Conservation (phyloP, 495 filamentous ascomycete genomes). For the Aspergillus cavernicola region DNA sequence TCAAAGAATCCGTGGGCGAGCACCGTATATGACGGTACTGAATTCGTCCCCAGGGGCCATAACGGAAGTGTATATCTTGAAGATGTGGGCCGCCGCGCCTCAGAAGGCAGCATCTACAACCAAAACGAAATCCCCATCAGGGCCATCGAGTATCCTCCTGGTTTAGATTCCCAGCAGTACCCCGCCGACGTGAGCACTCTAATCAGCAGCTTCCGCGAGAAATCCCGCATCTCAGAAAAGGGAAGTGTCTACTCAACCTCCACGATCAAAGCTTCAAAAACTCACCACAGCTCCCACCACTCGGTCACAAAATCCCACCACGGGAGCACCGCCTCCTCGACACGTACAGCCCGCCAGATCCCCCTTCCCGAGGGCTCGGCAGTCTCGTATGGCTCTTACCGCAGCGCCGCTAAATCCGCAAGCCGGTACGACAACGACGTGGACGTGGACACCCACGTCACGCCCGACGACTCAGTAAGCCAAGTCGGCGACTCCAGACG, state of each 20-base stretch:
- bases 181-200: constrained; percentile 35
- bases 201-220: constrained; percentile 41
- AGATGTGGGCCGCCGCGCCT: constrained; percentile 34
- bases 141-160: constrained; percentile 42
- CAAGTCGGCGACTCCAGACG: constrained; percentile 28
- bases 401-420: constrained; percentile 26
- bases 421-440: constrained; percentile 24
- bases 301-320: constrained; percentile 14
- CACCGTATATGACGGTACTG: constrained; percentile 42
- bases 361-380: constrained; percentile 29
- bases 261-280: constrained; percentile 42
- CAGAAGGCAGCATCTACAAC: constrained; percentile 36
- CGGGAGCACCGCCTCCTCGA: constrained; percentile 27
- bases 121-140: constrained; percentile 34
- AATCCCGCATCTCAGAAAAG: constrained; percentile 29
- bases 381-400: constrained; percentile 18
- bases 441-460: constrained; percentile 34
- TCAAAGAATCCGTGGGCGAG: constrained; percentile 42
- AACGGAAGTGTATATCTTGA: constrained; percentile 28
- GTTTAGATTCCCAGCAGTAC: constrained; percentile 24
- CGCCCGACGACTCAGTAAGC: constrained; percentile 38
- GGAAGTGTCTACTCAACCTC: constrained; percentile 38
- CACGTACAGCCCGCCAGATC: constrained; percentile 29
- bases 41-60: constrained; percentile 25
- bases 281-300: constrained; percentile 18